Percentiles rank a stretch among this genome's conserved stretches.
Conservation (phyloP, 352 stramenopile species). For the Phytophthora niederhauseri region DNA sequence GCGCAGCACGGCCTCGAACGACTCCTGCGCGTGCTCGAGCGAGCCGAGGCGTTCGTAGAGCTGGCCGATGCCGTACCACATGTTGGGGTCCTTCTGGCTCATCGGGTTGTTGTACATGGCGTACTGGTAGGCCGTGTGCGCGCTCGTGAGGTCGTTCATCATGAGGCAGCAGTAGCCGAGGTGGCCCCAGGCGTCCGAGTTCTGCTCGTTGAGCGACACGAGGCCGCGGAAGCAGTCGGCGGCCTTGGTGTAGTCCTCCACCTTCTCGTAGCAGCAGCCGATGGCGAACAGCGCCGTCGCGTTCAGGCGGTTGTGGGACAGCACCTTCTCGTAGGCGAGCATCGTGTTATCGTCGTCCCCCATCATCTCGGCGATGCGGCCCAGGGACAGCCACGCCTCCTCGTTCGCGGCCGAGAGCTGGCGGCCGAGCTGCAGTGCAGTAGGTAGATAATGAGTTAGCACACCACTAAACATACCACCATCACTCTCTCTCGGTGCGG, state of each 20-base stretch:
- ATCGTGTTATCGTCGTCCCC: conserved; percentile 90
- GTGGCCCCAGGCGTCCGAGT: conserved; percentile 86
- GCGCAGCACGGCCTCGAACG: conserved; percentile 83
- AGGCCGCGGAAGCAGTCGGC: conserved; percentile 88
- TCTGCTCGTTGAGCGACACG: conserved; percentile 84
- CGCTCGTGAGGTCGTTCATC: conserved; percentile 90
- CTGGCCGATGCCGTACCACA: conserved; percentile 90
- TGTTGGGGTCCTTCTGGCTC: conserved; percentile 87
- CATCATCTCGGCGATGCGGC: conserved; percentile 91
- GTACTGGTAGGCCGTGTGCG: conserved; percentile 88
- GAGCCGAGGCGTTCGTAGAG: conserved; percentile 86
- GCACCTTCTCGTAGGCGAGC: conserved; percentile 87
- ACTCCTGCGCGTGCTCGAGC: conserved; percentile 86
- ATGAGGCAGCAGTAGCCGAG: conserved; percentile 90
- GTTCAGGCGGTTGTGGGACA: conserved; percentile 90
- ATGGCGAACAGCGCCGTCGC: conserved; percentile 82
- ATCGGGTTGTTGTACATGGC: conserved; percentile 92
- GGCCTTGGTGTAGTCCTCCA: conserved; percentile 88
- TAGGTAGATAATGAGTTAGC: background rate
- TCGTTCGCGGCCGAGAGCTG: conserved; percentile 84
- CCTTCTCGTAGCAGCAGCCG: conserved; percentile 88
- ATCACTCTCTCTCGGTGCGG: conserved; percentile 21
- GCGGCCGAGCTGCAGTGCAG: conserved; percentile 49
- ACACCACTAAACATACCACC: background rate
- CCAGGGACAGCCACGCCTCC: conserved; percentile 83